Base-by-base conservation (phyloP, 2,329 filamentous ascomycete genomes). In the Xylariomycetidae sp. region DNA sequence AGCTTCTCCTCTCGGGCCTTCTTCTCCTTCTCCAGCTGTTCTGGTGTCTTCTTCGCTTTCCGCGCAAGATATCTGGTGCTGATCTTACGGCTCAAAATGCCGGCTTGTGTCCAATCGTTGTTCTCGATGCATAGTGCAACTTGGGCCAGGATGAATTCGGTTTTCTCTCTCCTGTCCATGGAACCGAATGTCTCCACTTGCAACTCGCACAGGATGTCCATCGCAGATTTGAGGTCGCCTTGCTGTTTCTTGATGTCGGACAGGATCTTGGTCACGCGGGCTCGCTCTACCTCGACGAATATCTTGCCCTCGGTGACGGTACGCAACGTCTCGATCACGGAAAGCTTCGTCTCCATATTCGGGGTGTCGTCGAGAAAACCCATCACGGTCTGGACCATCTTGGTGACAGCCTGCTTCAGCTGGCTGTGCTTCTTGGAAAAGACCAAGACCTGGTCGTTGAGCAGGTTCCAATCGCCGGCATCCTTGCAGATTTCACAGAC, bases 301-400 rank as follows among this genome's bases (percentile, higher is more conserved):
- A 98, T 98, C 83, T 98, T 98, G 65, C 92, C 92, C 65, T 98
- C 92, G 7, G 92, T 98, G 30, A 98, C 90, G 25, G 90, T 96
- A 50, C 92, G 79, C 53, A 98, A 64, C 2, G 90, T 93, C 65
- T 98, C 90, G 54, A 98, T 98, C 39, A 95, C 79, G 15, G 85
- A 83, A 37, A 98, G 71, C 68, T 96, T 98, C 22, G 79, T 88
- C 49, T 95, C 88, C 40, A 86, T 56, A 53, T 78, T 83, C 20
- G 92, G 88, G 15, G 88, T 88, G 29, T 84, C 78, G 56, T 94
- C 84, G 54, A 98, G 67, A 63, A 96, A 95, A 39, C 70, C 74
- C 81, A 98, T 95, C 43, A 95, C 88, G 29, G 82, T 83, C 71
- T 98, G 92, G 40, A 98, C 89, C 92, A 98, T 98, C 71, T 90